phyloP scores from a whole-genome alignment of 805 yeast species.

The Starmerella davenportii region DNA sequence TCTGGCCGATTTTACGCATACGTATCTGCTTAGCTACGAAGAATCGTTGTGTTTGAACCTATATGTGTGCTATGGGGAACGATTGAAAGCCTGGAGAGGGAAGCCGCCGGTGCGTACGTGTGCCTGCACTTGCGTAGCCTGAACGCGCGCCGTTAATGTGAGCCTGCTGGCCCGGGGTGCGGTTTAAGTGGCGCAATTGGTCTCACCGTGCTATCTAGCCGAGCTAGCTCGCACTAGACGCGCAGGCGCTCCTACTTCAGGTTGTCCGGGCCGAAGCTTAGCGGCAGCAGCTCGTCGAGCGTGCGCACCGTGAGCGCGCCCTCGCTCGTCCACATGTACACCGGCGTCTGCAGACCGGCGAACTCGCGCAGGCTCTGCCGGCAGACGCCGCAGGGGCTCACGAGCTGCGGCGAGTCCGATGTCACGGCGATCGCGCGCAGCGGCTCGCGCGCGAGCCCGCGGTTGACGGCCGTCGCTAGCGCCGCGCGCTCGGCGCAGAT shows the following conservation, averaged over 20 bases:
- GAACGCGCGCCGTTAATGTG: no score
- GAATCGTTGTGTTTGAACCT: no score
- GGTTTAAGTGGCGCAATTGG: no score
- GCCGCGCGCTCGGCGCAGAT: conserved; percentile 67
- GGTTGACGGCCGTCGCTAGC: conserved; percentile 35
- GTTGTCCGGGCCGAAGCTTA: conserved; percentile 73
- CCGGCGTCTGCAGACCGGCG: conserved; percentile 32
- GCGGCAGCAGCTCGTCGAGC: conserved; percentile 52
- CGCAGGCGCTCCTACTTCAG: conserved; percentile 19
- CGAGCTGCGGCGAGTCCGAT: conserved; percentile 38
- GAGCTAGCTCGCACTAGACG: no score
- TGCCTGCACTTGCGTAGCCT: no score
- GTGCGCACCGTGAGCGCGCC: conserved; percentile 28
- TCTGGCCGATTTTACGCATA: no score
- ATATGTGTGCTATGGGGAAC: no score
- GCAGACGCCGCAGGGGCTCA: conserved; percentile 89
- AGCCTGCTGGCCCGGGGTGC: no score
- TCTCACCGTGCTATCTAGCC: no score
- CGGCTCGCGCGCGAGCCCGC: conserved; percentile 17
- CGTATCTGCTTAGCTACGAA: no score
- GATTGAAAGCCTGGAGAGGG: no score
- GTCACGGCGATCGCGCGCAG: conserved; percentile 51
- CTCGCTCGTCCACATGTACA: conserved; percentile 48
- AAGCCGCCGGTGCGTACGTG: no score
- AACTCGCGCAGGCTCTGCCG: conserved; percentile 82